Evolutionary conservation across 495 filamentous ascomycete genomes (phyloP), one percentile per base, ranked within the genome.

Genomic region (Penicillium pulvis): DNA sequence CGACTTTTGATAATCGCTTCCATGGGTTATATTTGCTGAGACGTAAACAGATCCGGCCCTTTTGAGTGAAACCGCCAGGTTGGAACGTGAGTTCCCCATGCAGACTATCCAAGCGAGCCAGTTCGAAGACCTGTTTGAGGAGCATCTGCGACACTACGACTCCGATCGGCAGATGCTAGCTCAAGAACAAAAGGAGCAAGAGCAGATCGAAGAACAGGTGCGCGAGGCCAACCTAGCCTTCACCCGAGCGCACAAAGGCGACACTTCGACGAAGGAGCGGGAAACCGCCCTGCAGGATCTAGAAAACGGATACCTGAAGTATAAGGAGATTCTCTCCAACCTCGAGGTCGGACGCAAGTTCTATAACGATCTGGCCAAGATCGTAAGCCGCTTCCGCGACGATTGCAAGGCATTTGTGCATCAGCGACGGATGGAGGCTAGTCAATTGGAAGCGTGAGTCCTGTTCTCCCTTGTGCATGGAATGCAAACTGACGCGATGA

Each of bases 311-410:
- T 97, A 95, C 68, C 81, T 90, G 72, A 94, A 92, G 74, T 97
- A 97, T 73, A 95, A 94, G 72, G 93, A 98, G 71, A 88, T 97
- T 53, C 85, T 95, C 43, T 89, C 82, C 43, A 95, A 98, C 65
- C 75, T 97, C 0, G 91, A 97, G 54, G 89, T 88, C 0, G 94
- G 91, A 1, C 75, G 93, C 43, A 97, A 96, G 64, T 98, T 98
- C 70, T 98, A 98, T 76, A 98, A 98, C 67, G 93, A 97, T 65
- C 82, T 98, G 2, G 89, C 86, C 42, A 90, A 88, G 71, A 92
- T 97, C 44, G 86, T 97, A 1, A 85, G 79, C 10, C 80, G 87
- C 24, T 91, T 91, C 61, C 81, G 90, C 20, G 92, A 95, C 58
- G 90, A 90, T 36, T 86, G 82, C 35, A 87, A 87, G 62, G 83